A percentile compares a stretch with the other conserved stretches of the same genome.
Conservation (phyloP, 1,139 yeast genomes). For the Pichia sp. region DNA sequence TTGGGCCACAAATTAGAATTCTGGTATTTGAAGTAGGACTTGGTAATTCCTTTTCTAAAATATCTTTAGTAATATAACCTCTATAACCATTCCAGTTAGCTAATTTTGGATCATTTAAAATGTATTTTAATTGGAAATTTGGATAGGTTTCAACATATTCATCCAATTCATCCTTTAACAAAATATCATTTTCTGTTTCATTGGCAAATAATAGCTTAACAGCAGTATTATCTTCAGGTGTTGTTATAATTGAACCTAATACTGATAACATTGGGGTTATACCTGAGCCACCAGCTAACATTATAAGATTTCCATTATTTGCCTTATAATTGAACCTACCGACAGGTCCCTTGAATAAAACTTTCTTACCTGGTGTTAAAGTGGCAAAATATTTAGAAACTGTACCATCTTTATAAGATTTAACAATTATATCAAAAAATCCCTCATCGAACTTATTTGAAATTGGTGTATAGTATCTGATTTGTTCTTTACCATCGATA, state of each 20-base stretch:
- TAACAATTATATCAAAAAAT: constrained; percentile 65
- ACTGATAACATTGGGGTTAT: constrained; percentile 75
- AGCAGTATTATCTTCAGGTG: constrained; percentile 56
- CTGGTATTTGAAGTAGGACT: constrained; percentile 40
- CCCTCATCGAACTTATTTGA: constrained; percentile 65
- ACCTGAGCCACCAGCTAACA: constrained; percentile 82
- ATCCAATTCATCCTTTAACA: constrained; percentile 63
- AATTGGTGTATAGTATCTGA: constrained; percentile 71
- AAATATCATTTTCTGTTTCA: constrained; percentile 65
- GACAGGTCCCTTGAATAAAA: constrained; percentile 70
- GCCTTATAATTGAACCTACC: constrained; percentile 56
- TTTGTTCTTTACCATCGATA: constrained; percentile 53
- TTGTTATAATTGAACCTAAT: constrained; percentile 54
- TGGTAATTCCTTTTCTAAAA: constrained; percentile 49
- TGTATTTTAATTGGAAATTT: constrained; percentile 47
- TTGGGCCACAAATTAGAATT: constrained; percentile 71
- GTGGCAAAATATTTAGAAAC: constrained; percentile 61
- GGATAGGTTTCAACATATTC: constrained; percentile 60
- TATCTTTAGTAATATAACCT: constrained; percentile 55
- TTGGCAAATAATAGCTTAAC: constrained; percentile 62
- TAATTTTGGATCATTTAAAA: constrained; percentile 33
- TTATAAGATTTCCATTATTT: constrained; percentile 56
- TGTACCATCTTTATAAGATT: constrained; percentile 62
- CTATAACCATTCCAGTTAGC: constrained; percentile 51
- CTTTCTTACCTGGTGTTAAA: constrained; percentile 57